Evolutionary conservation across 2,329 filamentous ascomycete genomes (phyloP), one percentile per base, ranked within the genome.

Genomic region (Monascus ruber): DNA sequence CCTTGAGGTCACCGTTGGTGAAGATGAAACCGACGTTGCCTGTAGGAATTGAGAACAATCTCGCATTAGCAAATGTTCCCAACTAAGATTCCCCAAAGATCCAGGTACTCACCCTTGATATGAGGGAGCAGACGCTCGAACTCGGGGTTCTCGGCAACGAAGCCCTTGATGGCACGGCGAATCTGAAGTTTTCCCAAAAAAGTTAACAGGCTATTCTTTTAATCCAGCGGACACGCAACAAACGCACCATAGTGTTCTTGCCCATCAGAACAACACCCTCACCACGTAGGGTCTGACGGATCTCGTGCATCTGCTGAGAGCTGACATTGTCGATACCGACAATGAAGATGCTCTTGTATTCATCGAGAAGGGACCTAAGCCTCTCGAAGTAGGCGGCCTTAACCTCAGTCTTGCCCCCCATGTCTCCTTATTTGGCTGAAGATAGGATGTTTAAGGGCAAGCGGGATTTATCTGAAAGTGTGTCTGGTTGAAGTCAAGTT

Each of bases 261-360:
- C 89, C 91, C 91, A 96, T 96, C 73, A 98, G 77, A 59, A 98
- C 88, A 58, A 96, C 84, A 72, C 79, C 88, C 71, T 94, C 73
- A 49, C 82, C 83, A 68, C 91, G 88, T 69, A 98, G 84, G 62
- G 85, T 72, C 63, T 82, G 73, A 69, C 91, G 85, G 71, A 98
- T 96, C 81, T 98, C 91, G 85, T 98, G 91, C 93, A 98, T 98
- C 82, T 98, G 93, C 81, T 98, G 91, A 58, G 91, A 98, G 71
- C 83, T 86, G 81, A 98, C 91, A 98, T 96, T 98, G 86, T 96
- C 85, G 66, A 89, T 83, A 65, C 66, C 80, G 70, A 94, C 88
- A 70, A 98, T 88, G 85, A 98, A 96, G 76, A 96, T 84, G 64
- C 84, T 89, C 70, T 79, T 80, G 83, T 93, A 96, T 69, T 87